Conservation (phyloP, 257 asterid species). For the Fraxinus excelsior region DNA sequence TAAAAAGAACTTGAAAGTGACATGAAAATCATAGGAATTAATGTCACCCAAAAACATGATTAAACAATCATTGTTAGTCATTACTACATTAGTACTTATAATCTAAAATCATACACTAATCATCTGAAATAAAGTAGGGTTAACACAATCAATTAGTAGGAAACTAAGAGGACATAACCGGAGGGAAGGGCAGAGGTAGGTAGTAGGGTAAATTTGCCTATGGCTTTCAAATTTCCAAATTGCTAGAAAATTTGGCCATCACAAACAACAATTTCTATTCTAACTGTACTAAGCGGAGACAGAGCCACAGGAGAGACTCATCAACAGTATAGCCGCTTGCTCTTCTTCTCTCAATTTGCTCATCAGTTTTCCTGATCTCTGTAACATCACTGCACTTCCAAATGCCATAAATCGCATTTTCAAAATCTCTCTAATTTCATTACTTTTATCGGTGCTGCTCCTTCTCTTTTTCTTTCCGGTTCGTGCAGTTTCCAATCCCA, state of each 20-base stretch:
- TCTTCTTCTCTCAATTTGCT: conserved; percentile 78
- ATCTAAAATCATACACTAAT: conserved; percentile 18
- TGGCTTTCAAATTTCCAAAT: not conserved
- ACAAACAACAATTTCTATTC: conserved; percentile 27
- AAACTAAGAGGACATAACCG: not conserved
- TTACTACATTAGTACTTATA: conserved; percentile 35
- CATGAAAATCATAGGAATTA: conserved; percentile 7
- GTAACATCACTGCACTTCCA: conserved; percentile 46
- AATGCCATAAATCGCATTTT: conserved; percentile 62
- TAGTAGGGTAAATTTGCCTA: not conserved
- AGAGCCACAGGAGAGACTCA: conserved; percentile 88
- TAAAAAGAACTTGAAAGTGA: not conserved
- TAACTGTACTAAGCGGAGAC: conserved; percentile 44
- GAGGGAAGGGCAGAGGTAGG: not conserved
- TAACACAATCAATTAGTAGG: not conserved
- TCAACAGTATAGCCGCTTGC: conserved; percentile 75
- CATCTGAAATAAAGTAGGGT: not conserved
- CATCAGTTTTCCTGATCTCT: conserved; percentile 56
- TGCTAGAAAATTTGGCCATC: conserved; percentile 26
- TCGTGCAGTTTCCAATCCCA: conserved; percentile 56
- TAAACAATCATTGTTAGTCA: conserved; percentile 40
- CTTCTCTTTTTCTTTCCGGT: conserved; percentile 51
- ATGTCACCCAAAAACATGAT: conserved; percentile 23
- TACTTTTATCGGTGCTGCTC: conserved; percentile 31
- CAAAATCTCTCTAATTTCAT: conserved; percentile 39